Evolutionary conservation across 805 yeast genomes (phyloP), one percentile per base, ranked within the genome.

Genomic region (Scheffersomyces spartinae): DNA sequence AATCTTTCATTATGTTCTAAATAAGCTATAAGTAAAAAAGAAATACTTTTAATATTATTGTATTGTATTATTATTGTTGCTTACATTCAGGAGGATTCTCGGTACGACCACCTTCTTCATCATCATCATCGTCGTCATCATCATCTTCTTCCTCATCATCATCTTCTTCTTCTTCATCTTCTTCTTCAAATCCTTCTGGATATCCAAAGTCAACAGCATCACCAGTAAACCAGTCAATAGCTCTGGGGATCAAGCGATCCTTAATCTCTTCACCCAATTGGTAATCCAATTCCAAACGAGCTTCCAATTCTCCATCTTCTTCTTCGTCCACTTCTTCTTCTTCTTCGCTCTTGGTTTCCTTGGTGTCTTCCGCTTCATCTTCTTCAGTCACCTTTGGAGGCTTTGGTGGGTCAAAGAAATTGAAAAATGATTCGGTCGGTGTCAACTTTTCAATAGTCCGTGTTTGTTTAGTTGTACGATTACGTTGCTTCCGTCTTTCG

Each of bases 221-320:
- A 24, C 98, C 98, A 7, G 98, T 88, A 54, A 85, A 91, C 97
- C 98, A 91, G 52, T 88, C 97, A 43, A 91, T 71, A 26, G 97
- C 97, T 49, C 95, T 75, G 35, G 97, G 96, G 35, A 91, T 77
- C 48, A 91, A 69, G 54, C 91, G 81, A 54, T 91, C 97, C 64
- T 91, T 91, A 51, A 91, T 72, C 45, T 86, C 86, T 57, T 91
- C 98, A 35, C 97, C 98, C 35, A 91, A 66, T 47, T 85, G 91
- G 61, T 91, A 91, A 58, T 91, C 98, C 42, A 82, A 63, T 42
- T 85, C 95, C 44, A 91, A 67, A 47, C 83, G 71, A 30, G 73
- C 77, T 52, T 85, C 95, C 38, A 86, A 61, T 30, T 79, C 91
- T 29, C 66, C 77, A 28, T 72, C 76, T 20, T 70, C 76, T 24